These are phyloP conservation scores for Penicillium sp. DNA, from an alignment of 2,329 filamentous ascomycete species.

Conservation along the genomic window DNA sequence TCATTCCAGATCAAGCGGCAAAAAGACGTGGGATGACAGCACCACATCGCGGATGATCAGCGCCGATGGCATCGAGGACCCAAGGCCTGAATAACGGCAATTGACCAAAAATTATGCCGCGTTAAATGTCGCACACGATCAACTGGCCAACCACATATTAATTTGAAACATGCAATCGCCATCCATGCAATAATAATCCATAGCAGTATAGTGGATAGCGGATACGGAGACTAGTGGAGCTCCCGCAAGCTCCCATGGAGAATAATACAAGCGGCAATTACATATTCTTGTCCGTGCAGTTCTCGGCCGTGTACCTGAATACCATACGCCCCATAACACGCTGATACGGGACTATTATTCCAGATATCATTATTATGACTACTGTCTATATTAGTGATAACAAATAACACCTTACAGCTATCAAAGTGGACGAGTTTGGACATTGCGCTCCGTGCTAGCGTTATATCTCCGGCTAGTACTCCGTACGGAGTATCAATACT, in stretches of 20 bases:
- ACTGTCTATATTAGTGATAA: not conserved
- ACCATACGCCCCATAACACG: conserved; percentile 1
- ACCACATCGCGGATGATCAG: conserved; percentile 3
- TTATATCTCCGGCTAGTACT: not conserved
- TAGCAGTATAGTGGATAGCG: not conserved
- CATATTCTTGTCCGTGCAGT: not conserved
- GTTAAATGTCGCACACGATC: not conserved
- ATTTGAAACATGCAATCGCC: not conserved
- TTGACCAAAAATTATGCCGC: not conserved
- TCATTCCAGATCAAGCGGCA: conserved; percentile 4
- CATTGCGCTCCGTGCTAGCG: not conserved
- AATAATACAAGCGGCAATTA: not conserved
- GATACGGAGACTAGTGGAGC: conserved; percentile 1
- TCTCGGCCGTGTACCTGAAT: conserved; percentile 1
- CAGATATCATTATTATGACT: not conserved
- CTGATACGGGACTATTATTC: not conserved
- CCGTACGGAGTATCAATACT: not conserved
- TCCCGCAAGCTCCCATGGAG: not conserved
- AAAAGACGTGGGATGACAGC: not conserved
- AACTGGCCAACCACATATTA: not conserved
- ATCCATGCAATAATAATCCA: not conserved
- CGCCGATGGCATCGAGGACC: not conserved
- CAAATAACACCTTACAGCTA: not conserved
- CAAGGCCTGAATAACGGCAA: not conserved
- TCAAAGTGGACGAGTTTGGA: not conserved